These are phyloP conservation scores for Talaromyces proteolyticus DNA, from an alignment of 495 filamentous ascomycete genomes.

Conservation along the genomic window DNA sequence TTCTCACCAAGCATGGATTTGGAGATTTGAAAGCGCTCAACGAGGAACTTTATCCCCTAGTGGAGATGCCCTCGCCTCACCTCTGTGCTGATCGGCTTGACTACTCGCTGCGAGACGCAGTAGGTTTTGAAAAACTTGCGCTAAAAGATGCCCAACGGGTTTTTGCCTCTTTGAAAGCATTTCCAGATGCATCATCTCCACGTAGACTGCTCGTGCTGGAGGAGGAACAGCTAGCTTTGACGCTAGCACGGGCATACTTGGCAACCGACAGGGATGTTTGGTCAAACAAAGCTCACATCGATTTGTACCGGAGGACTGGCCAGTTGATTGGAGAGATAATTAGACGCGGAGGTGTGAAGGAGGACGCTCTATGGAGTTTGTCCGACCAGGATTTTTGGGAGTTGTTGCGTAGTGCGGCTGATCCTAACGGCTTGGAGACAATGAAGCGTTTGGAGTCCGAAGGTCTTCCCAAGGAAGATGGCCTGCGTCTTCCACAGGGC, in stretches of 20 bases:
- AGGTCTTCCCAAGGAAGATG: constrained; percentile 20
- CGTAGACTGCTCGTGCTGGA: constrained; percentile 28
- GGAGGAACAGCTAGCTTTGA: constrained; percentile 21
- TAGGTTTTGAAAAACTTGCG: constrained; percentile 24
- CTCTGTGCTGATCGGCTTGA: constrained; percentile 39
- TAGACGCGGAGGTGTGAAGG: constrained; percentile 14
- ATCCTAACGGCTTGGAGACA: constrained; percentile 15
- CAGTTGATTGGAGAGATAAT: constrained; percentile 26
- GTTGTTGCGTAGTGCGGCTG: constrained; percentile 18
- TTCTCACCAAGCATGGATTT: constrained; percentile 26
- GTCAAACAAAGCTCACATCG: constrained; percentile 24
- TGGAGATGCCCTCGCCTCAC: constrained; percentile 33
- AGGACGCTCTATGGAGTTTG: constrained; percentile 25
- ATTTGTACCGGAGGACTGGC: constrained; percentile 26
- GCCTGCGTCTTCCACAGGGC: constrained; percentile 16
- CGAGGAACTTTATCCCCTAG: constrained; percentile 33
- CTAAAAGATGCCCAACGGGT: constrained; percentile 18
- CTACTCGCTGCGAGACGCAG: constrained; percentile 33
- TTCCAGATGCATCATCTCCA: constrained; percentile 17
- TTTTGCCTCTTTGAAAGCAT: constrained; percentile 19
- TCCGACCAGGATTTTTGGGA: constrained; percentile 34
- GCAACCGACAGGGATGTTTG: constrained; percentile 28
- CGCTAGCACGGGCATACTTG: constrained; percentile 26
- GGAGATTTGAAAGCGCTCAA: constrained; percentile 20
- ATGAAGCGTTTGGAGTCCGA: constrained; percentile 26